Base-by-base conservation (phyloP, 1,284 basidiomycete genomes). In the Cryptococcus sp. region DNA sequence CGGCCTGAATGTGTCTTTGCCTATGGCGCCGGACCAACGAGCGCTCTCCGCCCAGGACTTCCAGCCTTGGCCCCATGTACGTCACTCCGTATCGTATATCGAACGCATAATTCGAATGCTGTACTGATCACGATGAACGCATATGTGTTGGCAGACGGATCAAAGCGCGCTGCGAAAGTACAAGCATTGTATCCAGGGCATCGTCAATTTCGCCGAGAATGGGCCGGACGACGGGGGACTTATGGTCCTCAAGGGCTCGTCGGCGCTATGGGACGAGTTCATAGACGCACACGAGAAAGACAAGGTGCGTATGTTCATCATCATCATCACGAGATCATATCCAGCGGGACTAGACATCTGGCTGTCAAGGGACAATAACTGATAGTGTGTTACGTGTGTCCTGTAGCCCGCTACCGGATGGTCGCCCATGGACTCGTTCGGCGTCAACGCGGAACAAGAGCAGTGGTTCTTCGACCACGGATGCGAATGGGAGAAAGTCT, bases 1-100 rank as follows among this genome's bases (percentile, higher is more conserved):
- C 61, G 57, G 54, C 22, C 42, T 63, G 54, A 77, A 77, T 62
- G 64, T 77, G 38, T 71, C 72, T 11, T 50, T 75, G 1, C 75
- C 75, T 0, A 52, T 64, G n/a, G 58, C 64, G 6, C 49, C 58
- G 4, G 63, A 64, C 47, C n/a, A 45, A 15, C 8, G n/a, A n/a
- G 42, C 30, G 30, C 30, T 35, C 30, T 54, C 67, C 50, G 8
- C 58, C 49, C 52, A 65, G 35, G 55, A 23, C 35, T 46, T 43
- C 20, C 38, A 45, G 45, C 70, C 73, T 0, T 78, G 76, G 76
- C 70, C 70, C 3, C 76, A 77, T 62, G 61, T 68, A 42, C 69
- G 73, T 58, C 30, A 35, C 30, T 35, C 7, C 30, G 10, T 10
- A 25, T 6, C 25, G 6, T 25, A 25, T 73, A 76, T 35, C 22